Percentiles rank a stretch among this genome's conserved stretches.
Evolutionary conservation across 768 basidiomycete genomes (phyloP).

Genomic region (Suillus fuscotomentosus): DNA sequence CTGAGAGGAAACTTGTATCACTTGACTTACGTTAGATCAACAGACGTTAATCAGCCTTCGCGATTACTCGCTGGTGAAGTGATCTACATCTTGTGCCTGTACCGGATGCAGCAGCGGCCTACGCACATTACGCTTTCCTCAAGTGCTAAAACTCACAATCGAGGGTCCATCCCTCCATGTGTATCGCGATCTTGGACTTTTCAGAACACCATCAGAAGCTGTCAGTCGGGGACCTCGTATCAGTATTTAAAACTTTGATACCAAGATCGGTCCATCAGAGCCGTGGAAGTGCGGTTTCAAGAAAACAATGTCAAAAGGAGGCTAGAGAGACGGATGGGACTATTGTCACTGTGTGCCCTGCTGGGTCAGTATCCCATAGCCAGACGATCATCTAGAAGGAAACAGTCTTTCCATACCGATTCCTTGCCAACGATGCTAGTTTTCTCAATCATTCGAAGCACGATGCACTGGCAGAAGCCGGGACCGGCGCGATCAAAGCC

Average conservation of each 20-base stretch:
- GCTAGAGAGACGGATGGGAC: background rate
- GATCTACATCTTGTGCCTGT: background rate
- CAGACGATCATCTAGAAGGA: background rate
- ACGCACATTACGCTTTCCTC: background rate
- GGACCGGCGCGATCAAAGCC: background rate
- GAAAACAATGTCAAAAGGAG: background rate
- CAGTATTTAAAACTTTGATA: background rate
- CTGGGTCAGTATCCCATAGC: background rate
- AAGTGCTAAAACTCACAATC: background rate
- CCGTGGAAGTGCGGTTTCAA: background rate
- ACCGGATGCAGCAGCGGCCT: background rate
- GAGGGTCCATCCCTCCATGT: background rate
- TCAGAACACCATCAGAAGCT: background rate
- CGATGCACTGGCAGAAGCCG: background rate
- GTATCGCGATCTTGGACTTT: background rate
- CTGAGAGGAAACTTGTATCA: background rate
- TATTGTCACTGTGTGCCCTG: background rate
- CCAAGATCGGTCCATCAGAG: background rate
- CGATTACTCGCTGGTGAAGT: background rate
- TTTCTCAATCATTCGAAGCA: background rate
- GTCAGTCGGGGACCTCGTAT: background rate
- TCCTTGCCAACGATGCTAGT: background rate
- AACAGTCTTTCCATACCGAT: background rate
- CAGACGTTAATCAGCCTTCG: background rate
- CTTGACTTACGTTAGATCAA: background rate